Evolutionary conservation across 768 basidiomycete species (phyloP).

Genomic region (Amanita pseudoporphyria): DNA sequence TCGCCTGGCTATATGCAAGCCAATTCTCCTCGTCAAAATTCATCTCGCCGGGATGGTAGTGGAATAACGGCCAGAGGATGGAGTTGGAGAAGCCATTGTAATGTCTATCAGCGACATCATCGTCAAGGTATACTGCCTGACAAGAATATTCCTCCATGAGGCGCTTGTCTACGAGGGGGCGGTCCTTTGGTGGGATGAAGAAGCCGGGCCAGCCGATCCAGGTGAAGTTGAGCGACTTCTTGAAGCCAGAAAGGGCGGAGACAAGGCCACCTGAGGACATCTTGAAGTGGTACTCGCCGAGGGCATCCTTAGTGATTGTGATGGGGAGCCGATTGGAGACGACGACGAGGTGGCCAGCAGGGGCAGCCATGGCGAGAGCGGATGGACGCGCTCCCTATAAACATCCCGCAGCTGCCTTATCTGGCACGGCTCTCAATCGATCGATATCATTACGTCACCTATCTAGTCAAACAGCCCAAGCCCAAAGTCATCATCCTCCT

Average conservation of each 20-base stretch:
- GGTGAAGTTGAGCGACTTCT: conserved; percentile 95
- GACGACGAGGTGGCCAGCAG: conserved; percentile 67
- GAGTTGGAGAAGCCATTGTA: conserved; percentile 99
- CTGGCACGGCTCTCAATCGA: background rate
- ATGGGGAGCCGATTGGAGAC: conserved; percentile 94
- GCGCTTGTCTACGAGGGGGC: conserved; percentile 83
- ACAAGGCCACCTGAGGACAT: conserved; percentile 99
- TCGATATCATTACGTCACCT: background rate
- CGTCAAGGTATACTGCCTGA: conserved; percentile 95
- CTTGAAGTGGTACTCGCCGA: conserved; percentile 95
- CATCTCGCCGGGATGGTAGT: conserved; percentile 99
- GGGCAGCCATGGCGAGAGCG: conserved; percentile 10
- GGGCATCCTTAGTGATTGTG: conserved; percentile 89
- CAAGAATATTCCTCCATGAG: conserved; percentile 94
- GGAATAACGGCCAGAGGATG: conserved; percentile 98
- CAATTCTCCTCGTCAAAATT: conserved; percentile 99
- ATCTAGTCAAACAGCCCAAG: conserved; percentile 85
- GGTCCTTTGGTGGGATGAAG: conserved; percentile 88
- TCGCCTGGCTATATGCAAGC: conserved; percentile 96
- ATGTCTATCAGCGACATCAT: conserved; percentile 96
- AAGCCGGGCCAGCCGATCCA: conserved; percentile 97
- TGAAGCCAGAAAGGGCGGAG: conserved; percentile 94
- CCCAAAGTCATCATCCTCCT: conserved; percentile 89
- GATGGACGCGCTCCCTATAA: background rate
- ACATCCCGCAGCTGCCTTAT: background rate